Conservation (phyloP, 495 filamentous ascomycete species). For the Xylaria grammica region DNA sequence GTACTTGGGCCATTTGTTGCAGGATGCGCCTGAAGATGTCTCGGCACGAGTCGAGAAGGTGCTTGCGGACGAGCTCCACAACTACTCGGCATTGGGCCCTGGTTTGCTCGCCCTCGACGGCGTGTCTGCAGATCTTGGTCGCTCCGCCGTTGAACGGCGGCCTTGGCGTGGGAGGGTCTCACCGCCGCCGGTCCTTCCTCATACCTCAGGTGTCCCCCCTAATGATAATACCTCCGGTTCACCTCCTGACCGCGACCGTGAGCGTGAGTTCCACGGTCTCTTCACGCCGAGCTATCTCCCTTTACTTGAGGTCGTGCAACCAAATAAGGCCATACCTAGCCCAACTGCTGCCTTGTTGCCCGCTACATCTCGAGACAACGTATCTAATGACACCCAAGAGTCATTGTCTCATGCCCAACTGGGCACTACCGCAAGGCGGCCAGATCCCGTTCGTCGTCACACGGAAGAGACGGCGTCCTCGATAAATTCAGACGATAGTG, state of each 20-base stretch:
- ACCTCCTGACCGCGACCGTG: constrained; percentile 58
- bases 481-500: constrained; percentile 48
- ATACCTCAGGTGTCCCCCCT: constrained; percentile 40
- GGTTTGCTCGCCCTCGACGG: constrained; percentile 23
- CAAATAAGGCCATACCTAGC: constrained; percentile 27
- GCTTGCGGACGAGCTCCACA: constrained; percentile 50
- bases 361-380: constrained; percentile 34
- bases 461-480: constrained; percentile 49
- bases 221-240: constrained; percentile 41
- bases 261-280: constrained; percentile 63
- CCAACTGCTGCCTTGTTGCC: constrained; percentile 22
- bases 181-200: constrained; percentile 49
- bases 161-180: constrained; percentile 41
- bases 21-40: constrained; percentile 49
- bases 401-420: constrained; percentile 12
- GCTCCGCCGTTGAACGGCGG: constrained; percentile 25
- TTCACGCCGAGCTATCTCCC: constrained; percentile 66
- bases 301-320: constrained; percentile 55
- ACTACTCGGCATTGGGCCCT: constrained; percentile 46
- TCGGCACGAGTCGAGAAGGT: constrained; percentile 48
- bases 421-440: constrained; percentile 19
- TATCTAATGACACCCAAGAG: constrained; percentile 36
- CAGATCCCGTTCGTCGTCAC: constrained; percentile 27
- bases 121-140: constrained; percentile 23
- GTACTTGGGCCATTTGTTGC: constrained; percentile 52